Base-by-base conservation (phyloP, 2,329 filamentous ascomycete genomes). In the Acarospora socialis region DNA sequence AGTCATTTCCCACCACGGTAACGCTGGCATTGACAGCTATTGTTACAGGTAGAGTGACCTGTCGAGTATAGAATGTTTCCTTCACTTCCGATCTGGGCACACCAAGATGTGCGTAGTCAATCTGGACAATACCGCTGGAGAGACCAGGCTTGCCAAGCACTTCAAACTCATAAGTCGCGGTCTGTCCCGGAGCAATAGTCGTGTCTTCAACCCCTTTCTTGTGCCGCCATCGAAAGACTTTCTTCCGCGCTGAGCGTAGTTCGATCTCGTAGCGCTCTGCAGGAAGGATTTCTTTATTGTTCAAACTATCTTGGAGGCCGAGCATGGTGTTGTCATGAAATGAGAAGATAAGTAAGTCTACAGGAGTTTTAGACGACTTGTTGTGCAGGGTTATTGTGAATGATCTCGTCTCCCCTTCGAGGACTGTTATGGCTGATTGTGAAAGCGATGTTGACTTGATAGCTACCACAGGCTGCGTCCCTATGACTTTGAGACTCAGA, bases 11-110 rank as follows among this genome's bases (percentile, higher is more conserved):
- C 20, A 76, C 68, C 7, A 94, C 63, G 47, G 94, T 83, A 16
- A 94, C 66, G 47, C 83, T 90, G 3, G 84, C 81, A 49, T 94
- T 94, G 28, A 95, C 87, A 4, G 87, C 94, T 10, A 94, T 71
- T 0, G 78, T 81, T 35, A 95, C 61, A 9, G 83, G 80, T 17
- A 92, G 63, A 12, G 77, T 76, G 10, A 92, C 67, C 49, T 90
- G 81, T 22, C 86, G 70, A 0, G 86, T 93, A 48, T 84, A 82
- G 48, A 93, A 92, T 20, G 72, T 67, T 21, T 78, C 74, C 15
- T 68, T 65, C 2, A 86, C 59, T 35, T 84, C 73, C 8, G 70
- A 67, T n/a, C 65, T 65, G 4, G 74, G 63, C 19, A 73, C 67
- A 2, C 81, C 81, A n/a, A 93, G 64, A 49, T 79, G 68, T 3